Conservation (phyloP, 805 yeast genomes). For the Ogataea parapolymorpha region DNA sequence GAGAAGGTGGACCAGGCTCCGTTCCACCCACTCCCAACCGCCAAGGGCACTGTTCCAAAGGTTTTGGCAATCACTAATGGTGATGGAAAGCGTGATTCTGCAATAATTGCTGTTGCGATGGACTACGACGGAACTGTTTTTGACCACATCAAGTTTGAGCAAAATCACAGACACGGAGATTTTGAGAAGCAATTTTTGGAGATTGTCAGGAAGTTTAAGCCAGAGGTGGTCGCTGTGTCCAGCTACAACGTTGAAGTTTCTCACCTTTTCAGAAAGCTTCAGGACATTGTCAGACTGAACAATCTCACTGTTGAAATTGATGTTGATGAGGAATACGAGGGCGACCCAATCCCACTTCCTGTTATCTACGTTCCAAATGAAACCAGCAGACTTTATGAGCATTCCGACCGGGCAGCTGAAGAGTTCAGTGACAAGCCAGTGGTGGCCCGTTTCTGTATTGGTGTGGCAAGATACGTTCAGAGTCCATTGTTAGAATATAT, state of each 20-base stretch:
- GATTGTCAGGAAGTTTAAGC: slow-evolving; percentile 61
- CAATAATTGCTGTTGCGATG: slow-evolving; percentile 76
- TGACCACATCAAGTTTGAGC: slow-evolving; percentile 75
- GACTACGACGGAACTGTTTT: slow-evolving; percentile 78
- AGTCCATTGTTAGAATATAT: slow-evolving; percentile 91
- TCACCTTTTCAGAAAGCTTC: slow-evolving; percentile 53
- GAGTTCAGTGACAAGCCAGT: slow-evolving; percentile 86
- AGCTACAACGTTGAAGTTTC: slow-evolving; percentile 80
- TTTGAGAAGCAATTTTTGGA: slow-evolving; percentile 63
- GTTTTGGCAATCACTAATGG: slow-evolving; percentile 84
- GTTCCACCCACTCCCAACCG: slow-evolving; percentile 73
- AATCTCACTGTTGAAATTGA: slow-evolving; percentile 51
- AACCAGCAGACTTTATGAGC: slow-evolving; percentile 84
- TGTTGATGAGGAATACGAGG: slow-evolving; percentile 32
- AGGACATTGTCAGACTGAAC: slow-evolving; percentile 54
- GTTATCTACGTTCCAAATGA: slow-evolving; percentile 88
- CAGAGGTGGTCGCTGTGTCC: slow-evolving; percentile 87
- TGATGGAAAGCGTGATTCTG: slow-evolving; percentile 80
- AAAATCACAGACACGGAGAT: slow-evolving; percentile 59
- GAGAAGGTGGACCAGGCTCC: slow-evolving; percentile 90
- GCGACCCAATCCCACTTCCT: slow-evolving; percentile 44
- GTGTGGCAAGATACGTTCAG: slow-evolving; percentile 87
- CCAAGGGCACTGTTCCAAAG: slow-evolving; percentile 78
- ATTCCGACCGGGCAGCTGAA: slow-evolving; percentile 65
- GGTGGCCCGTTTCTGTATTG: slow-evolving; percentile 79